Percentiles rank a stretch among this genome's conserved stretches.
Conservation (phyloP, 73 alveolate genomes). For the Halteria grandinella region DNA sequence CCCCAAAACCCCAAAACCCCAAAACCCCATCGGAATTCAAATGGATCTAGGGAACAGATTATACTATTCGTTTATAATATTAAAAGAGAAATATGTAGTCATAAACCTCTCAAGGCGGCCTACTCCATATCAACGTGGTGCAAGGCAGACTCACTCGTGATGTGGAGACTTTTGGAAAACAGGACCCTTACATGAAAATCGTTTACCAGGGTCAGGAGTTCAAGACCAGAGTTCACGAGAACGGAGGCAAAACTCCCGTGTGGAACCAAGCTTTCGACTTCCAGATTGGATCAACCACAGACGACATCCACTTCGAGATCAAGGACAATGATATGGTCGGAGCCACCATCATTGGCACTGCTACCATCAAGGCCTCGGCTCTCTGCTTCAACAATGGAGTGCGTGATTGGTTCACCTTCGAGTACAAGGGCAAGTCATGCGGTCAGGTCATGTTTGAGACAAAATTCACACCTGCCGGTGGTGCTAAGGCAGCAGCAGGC, state of each 20-base stretch:
- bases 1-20: no score
- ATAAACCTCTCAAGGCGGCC: constrained; percentile 34
- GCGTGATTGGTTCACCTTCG: constrained; percentile 12
- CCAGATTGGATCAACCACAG: neutral
- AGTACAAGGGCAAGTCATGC: neutral
- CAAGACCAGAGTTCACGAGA: constrained; percentile 40
- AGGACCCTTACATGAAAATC: constrained; percentile 22
- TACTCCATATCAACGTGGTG: constrained; percentile 4
- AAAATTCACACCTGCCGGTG: neutral
- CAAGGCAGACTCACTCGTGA: constrained; percentile 40
- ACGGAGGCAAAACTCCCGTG: constrained; percentile 34
- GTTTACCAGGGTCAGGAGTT: constrained; percentile 28
- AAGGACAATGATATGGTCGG: constrained; percentile 49
- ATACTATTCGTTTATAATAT: no score
- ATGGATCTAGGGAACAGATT: no score
- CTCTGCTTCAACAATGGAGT: constrained; percentile 35
- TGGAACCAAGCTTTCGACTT: constrained; percentile 33
- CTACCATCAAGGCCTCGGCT: neutral
- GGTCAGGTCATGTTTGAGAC: constrained; percentile 33
- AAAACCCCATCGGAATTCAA: no score
- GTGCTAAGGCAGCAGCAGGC: no score
- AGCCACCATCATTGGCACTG: constrained; percentile 15
- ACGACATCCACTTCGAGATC: constrained; percentile 6
- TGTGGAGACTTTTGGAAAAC: constrained; percentile 37
- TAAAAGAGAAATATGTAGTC: constrained; percentile 8